Conservation (phyloP, 805 yeast species). For the Kodamaea laetipori region DNA sequence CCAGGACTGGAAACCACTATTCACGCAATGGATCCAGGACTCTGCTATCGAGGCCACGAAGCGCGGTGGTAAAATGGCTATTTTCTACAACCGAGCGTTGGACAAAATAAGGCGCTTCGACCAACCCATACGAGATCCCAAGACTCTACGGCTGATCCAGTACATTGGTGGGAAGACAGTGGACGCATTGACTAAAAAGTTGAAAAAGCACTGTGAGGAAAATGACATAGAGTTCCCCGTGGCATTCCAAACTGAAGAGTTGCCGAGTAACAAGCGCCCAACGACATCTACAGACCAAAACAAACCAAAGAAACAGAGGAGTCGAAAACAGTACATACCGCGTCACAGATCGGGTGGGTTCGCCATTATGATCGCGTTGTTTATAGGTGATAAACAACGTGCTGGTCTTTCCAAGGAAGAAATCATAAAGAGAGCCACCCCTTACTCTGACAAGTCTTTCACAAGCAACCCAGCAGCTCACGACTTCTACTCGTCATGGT, state of each 20-base stretch:
- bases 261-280: neutral
- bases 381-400: slow-evolving; percentile 47
- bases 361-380: slow-evolving; percentile 69
- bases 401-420: slow-evolving; percentile 67
- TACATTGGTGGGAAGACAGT: slow-evolving; percentile 76
- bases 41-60: slow-evolving; percentile 47
- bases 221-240: slow-evolving; percentile 51
- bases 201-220: slow-evolving; percentile 57
- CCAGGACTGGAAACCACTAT: slow-evolving; percentile 51
- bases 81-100: slow-evolving; percentile 58
- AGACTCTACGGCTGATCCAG: slow-evolving; percentile 58
- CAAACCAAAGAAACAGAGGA: slow-evolving; percentile 18
- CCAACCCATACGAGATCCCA: slow-evolving; percentile 52
- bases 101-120: slow-evolving; percentile 50
- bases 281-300: neutral
- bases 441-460: slow-evolving; percentile 61
- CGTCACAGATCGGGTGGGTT: slow-evolving; percentile 78
- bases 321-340: slow-evolving; percentile 59
- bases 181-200: slow-evolving; percentile 45
- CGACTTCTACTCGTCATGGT: slow-evolving; percentile 78
- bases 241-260: slow-evolving; percentile 20
- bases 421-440: slow-evolving; percentile 54
- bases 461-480: slow-evolving; percentile 58
- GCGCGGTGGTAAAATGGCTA: slow-evolving; percentile 53
- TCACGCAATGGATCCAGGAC: slow-evolving; percentile 60